Base-by-base conservation (phyloP, 768 basidiomycete species). In the Leccinum pellstonianum region DNA sequence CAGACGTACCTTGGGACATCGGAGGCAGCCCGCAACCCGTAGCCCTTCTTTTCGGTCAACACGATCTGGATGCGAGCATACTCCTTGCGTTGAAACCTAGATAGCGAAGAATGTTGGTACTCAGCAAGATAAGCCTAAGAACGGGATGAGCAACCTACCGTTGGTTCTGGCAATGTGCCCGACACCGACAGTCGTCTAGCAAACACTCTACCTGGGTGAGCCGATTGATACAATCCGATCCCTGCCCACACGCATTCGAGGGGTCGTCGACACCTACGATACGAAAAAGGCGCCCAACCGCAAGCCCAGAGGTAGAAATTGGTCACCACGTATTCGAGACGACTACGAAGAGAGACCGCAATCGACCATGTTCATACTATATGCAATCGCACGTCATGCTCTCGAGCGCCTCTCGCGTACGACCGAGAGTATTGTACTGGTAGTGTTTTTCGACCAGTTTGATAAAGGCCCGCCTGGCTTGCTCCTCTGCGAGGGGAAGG, bases 151-250 rank as follows among this genome's bases (percentile, higher is more conserved):
- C 27, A 67, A 43, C 64, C 67, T 68, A 95, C 96, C 96, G 84
- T 76, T 98, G 96, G 71, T 99, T 99, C 71, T 87, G 88, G 73
- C 96, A 99, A 66, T 88, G 80, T 6, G 76, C 69, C 43, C 85
- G 79, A 77, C 92, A 94, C 41, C 89, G 84, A 77, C 97, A 99
- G 65, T 98, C 94, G 41, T 83, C 88, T 14, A 84, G 77, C n/a
- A 95, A 75, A 76, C 97, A 99, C 75, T 99, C 97, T 12, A 98
- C 93, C 75, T 96, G 95, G 27, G 97, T 95, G 62, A 98, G 84
- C 58, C 95, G 82, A 75, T 98, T 99, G 77, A 99, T 98, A 73
- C 97, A 99, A 77, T 96, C 92, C 21, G 93, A 93, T 62, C 83
- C 79, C 43, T 86, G 83, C 25, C 95, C 93, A 75, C 97, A 99